phyloP scores from a whole-genome alignment of 2,329 filamentous ascomycete genomes.

The Conoideocrella luteorostrata region DNA sequence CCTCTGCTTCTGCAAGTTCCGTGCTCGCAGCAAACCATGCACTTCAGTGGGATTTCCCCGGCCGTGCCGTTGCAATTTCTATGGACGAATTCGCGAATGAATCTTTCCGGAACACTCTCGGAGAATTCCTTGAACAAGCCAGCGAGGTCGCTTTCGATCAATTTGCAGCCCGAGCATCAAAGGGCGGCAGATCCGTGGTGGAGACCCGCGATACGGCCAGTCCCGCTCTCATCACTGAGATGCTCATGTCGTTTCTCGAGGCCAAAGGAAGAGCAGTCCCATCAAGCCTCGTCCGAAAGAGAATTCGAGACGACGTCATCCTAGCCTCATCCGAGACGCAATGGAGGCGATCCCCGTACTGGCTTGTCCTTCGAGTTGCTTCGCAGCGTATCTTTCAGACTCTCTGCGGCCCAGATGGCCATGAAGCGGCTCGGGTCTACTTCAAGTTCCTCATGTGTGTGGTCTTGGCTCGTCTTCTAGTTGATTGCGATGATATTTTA shows the following conservation, averaged over 20 bases:
- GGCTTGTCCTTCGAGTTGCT: constrained; percentile 55
- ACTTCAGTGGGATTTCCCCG: constrained; percentile 56
- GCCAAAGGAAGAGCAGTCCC: constrained; percentile 37
- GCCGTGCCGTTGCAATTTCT: constrained; percentile 41
- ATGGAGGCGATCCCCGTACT: constrained; percentile 58
- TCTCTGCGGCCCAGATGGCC: constrained; percentile 23
- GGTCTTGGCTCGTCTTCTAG: constrained; percentile 40
- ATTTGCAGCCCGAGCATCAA: constrained; percentile 45
- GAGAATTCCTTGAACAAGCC: constrained; percentile 49
- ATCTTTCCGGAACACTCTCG: constrained; percentile 41
- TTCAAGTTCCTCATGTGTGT: constrained; percentile 55
- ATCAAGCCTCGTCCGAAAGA: constrained; percentile 42
- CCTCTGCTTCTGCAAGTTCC: constrained; percentile 42
- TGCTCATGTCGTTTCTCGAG: constrained; percentile 55
- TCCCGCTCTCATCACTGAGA: constrained; percentile 51
- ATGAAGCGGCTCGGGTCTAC: constrained; percentile 23
- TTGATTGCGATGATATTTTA: constrained; percentile 21
- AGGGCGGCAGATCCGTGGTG: constrained; percentile 39
- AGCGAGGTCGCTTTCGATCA: constrained; percentile 44
- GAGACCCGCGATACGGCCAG: constrained; percentile 53
- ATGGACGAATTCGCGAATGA: constrained; percentile 16
- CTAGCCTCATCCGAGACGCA: constrained; percentile 41
- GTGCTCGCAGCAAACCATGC: constrained; percentile 46
- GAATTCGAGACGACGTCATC: constrained; percentile 56
- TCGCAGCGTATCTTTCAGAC: constrained; percentile 40